phyloP scores from a whole-genome alignment of 495 filamentous ascomycete genomes.

The Xylaria nigripes region DNA sequence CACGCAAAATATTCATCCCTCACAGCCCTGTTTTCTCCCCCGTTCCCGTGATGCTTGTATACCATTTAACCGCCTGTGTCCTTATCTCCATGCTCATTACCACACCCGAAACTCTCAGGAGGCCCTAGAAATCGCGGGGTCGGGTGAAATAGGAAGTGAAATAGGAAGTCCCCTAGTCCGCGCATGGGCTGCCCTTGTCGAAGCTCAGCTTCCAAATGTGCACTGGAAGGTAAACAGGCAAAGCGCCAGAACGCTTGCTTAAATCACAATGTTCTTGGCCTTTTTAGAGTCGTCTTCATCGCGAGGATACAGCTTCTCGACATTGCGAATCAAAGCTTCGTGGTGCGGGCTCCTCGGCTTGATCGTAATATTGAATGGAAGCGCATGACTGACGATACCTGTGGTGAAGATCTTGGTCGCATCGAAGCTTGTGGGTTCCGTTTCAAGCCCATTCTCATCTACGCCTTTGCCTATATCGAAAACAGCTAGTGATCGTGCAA shows the following conservation, averaged over 20 bases:
- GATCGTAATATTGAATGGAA: slow-evolving; percentile 24
- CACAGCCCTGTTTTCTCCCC: no score
- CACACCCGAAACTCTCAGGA: no score
- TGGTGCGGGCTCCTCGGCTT: slow-evolving; percentile 20
- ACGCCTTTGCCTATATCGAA: slow-evolving; percentile 29
- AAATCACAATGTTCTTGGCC: neutral
- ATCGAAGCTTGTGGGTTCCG: slow-evolving; percentile 2
- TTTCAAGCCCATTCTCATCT: slow-evolving; percentile 21
- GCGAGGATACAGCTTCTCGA: slow-evolving; percentile 34
- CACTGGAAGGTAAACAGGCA: neutral
- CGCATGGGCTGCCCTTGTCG: no score
- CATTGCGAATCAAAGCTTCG: slow-evolving; percentile 16
- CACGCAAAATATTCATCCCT: no score
- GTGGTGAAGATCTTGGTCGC: slow-evolving; percentile 16
- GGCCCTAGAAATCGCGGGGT: no score
- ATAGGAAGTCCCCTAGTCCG: no score
- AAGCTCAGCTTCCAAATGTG: no score
- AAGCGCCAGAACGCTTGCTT: no score
- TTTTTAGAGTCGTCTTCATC: slow-evolving; percentile 29
- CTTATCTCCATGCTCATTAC: no score
- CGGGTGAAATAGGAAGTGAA: no score
- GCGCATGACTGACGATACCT: slow-evolving; percentile 23
- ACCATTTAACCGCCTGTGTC: no score
- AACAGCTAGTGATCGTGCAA: slow-evolving; percentile 33
- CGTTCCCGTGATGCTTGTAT: no score